Evolutionary conservation across 352 stramenopile genomes (phyloP), one percentile per base, ranked within the genome.

Genomic region (Globisporangium parvum): DNA sequence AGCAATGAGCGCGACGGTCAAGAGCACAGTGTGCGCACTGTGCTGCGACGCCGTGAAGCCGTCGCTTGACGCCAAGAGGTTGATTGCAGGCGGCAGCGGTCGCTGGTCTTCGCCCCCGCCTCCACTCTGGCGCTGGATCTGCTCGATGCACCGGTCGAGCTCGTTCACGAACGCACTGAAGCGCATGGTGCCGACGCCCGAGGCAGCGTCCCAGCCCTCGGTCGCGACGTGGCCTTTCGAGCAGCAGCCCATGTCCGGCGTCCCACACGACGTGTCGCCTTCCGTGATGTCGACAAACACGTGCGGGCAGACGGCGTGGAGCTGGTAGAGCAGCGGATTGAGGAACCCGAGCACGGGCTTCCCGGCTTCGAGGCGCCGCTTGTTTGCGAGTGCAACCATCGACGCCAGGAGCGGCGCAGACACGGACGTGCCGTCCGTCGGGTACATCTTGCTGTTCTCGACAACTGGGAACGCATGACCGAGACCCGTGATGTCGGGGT

Each of bases 361-460:
- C 0, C 69, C 62, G 9, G 66, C 59, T 2, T 76, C 53, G 8
- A 85, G 68, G 1, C 69, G 71, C 33, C 58, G 40, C 35, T 73
- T 68, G 59, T 92, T 92, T 18, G 89, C 54, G 14, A 87, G 66
- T 15, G 65, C 53, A 20, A 92, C 40, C 62, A 92, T 75, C 9
- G 80, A 85, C 6, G 80, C 75, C 12, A 89, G 31, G 33, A 92
- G 67, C 1, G 82, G 82, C 14, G 82, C 78, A 12, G 82, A 88
- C 23, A 88, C 80, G 0, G 77, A 89, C 11, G 82, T 92, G 33
- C 82, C 82, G 31, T 92, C 82, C 0, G 78, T 90, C 11, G 70
- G 65, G 18, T 60, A 62, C 33, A 90, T 42, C 24, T 70, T 55
- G 17, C 76, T 76, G 39, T 85, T 84, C 28, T 84, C 57, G 53